These are phyloP conservation scores for Spiromyces aspiralis DNA, from an alignment of 371 early-diverging fungal species.

Conservation along the genomic window DNA sequence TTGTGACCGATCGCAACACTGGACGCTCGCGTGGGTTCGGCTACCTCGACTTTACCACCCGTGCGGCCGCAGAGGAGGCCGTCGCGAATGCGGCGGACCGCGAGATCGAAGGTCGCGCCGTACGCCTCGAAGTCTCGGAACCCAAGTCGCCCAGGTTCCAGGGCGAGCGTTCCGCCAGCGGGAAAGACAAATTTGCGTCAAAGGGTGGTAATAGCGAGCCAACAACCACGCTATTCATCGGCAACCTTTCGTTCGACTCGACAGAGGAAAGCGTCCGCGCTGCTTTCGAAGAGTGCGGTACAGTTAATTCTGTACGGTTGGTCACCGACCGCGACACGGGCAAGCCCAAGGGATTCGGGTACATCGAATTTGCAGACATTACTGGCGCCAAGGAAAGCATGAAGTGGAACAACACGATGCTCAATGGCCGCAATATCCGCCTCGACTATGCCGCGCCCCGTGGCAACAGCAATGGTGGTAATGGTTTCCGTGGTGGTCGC, in stretches of 20 bases:
- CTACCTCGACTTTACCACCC: constrained; percentile 47
- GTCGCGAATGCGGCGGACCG: constrained; percentile 1
- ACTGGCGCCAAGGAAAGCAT: constrained; percentile 64
- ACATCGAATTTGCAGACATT: constrained; percentile 69
- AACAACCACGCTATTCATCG: constrained; percentile 80
- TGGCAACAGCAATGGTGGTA: not conserved
- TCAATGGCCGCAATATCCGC: constrained; percentile 52
- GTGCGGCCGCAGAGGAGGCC: constrained; percentile 24
- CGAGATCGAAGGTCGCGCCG: constrained; percentile 19
- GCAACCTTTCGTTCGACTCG: constrained; percentile 92
- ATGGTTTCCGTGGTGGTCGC: not conserved
- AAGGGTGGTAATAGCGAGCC: constrained; percentile 23
- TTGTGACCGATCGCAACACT: constrained; percentile 57
- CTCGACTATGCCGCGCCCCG: constrained; percentile 17
- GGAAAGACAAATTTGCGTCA: too few species aligned
- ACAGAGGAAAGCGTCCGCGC: constrained; percentile 94
- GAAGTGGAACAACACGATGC: constrained; percentile 49
- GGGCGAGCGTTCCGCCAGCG: not conserved
- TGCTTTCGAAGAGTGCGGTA: constrained; percentile 82
- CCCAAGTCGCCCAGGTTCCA: constrained; percentile 43
- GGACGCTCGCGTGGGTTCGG: constrained; percentile 70
- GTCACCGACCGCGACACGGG: constrained; percentile 48
- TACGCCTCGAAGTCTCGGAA: constrained; percentile 53
- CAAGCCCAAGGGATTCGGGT: constrained; percentile 91
- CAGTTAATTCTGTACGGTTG: constrained; percentile 10